phyloP scores from a whole-genome alignment of 2,329 filamentous ascomycete genomes.

The Talaromyces sp. region DNA sequence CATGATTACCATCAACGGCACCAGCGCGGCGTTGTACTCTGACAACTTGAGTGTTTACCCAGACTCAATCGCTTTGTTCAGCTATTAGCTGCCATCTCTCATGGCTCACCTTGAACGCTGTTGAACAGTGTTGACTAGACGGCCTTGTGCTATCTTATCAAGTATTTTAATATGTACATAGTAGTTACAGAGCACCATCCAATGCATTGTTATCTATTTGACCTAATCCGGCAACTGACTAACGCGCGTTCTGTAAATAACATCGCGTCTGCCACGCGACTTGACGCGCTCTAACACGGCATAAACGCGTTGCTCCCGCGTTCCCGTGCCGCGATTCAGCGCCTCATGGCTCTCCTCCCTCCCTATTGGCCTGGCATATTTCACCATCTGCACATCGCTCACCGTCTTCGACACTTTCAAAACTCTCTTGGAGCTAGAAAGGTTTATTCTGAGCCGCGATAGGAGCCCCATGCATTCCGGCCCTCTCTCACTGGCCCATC shows the following conservation, averaged over 20 bases:
- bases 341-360: neutral
- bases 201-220: neutral
- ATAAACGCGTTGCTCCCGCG: neutral
- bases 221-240: too few species aligned
- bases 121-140: neutral
- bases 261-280: neutral
- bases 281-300: neutral
- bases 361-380: neutral
- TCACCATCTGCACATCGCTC: neutral
- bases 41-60: constrained; percentile 49
- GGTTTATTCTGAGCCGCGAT: neutral
- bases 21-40: constrained; percentile 40
- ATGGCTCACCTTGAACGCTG: neutral
- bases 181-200: neutral
- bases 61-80: constrained; percentile 43
- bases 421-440: too few species aligned
- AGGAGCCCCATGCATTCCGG: neutral
- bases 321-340: neutral
- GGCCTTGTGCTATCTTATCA: neutral
- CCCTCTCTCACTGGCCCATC: neutral
- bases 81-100: neutral
- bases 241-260: neutral
- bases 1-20: constrained; percentile 47
- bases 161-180: neutral
- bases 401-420: neutral